phyloP scores from a whole-genome alignment of 1,284 basidiomycete species.

The Irpex sp. region DNA sequence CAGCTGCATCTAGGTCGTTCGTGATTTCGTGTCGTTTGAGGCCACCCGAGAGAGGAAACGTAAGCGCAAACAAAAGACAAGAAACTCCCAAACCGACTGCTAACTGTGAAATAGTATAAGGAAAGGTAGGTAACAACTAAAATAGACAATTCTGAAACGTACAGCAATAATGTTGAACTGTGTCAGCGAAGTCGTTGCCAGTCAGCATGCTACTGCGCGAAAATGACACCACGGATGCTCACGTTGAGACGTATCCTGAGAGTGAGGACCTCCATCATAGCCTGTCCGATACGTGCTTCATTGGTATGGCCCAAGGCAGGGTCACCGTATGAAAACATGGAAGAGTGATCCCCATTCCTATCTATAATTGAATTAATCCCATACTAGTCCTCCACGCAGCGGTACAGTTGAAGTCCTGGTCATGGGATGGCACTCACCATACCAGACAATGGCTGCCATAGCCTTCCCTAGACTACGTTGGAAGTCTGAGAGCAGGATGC shows the following conservation, averaged over 20 bases:
- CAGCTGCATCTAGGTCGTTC: not conserved
- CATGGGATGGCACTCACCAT: not conserved
- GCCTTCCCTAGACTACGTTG: not conserved
- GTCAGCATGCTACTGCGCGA: not conserved
- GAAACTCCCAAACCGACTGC: not conserved
- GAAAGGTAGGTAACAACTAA: not conserved
- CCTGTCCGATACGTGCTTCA: no score
- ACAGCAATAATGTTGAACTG: not conserved
- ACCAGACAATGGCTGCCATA: conserved; percentile 1
- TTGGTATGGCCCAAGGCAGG: no score
- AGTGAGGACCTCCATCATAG: no score
- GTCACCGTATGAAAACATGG: no score
- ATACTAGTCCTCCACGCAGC: no score
- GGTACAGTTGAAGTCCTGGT: no score
- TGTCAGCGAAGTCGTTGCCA: no score
- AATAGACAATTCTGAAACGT: not conserved
- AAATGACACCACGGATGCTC: not conserved
- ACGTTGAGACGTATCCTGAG: not conserved
- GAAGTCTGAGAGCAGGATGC: not conserved
- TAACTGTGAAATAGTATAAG: not conserved
- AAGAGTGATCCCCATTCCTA: not conserved
- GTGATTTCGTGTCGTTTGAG: not conserved
- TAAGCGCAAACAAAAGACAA: not conserved
- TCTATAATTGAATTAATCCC: no score
- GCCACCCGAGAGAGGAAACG: not conserved